Conservation (phyloP, 306 rosid species). For the Gastrolobium villosum region DNA sequence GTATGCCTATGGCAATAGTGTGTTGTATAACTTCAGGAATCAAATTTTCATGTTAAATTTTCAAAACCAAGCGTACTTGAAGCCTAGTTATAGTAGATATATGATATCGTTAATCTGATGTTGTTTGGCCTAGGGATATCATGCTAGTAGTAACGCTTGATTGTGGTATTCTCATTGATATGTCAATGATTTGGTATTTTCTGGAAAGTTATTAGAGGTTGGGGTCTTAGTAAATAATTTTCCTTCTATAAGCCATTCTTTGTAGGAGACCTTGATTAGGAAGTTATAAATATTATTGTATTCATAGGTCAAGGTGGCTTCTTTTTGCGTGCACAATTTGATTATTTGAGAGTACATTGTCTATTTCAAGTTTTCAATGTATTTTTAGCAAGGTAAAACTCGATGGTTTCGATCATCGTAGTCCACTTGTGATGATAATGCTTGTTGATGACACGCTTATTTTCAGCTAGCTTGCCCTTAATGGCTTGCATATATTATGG, state of each 20-base stretch:
- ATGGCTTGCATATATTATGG: slow-evolving; percentile 15
- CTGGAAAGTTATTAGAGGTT: slow-evolving; percentile 4
- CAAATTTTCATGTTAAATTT: neutral
- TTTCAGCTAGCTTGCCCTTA: slow-evolving; percentile 10
- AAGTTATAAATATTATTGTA: neutral
- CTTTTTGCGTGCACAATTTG: slow-evolving; percentile 15
- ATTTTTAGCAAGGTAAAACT: slow-evolving; percentile 9
- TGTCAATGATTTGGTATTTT: slow-evolving; percentile 25
- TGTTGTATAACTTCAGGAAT: slow-evolving; percentile 12
- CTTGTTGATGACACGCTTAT: slow-evolving; percentile 13
- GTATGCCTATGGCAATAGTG: slow-evolving; percentile 17
- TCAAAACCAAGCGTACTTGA: slow-evolving; percentile 1
- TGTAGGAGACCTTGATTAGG: slow-evolving; percentile 22
- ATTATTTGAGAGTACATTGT: slow-evolving; percentile 28
- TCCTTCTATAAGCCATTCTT: slow-evolving; percentile 24
- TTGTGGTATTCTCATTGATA: neutral
- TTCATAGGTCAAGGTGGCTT: neutral
- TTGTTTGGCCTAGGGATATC: slow-evolving; percentile 28
- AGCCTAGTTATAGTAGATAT: slow-evolving; percentile 7
- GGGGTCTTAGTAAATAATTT: slow-evolving; percentile 16
- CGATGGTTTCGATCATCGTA: slow-evolving; percentile 24
- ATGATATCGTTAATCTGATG: neutral
- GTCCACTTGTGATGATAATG: neutral
- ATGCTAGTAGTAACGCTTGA: neutral
- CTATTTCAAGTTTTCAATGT: neutral